phyloP scores from a whole-genome alignment of 129 eudicot genomes.

The Solidago caesia region DNA sequence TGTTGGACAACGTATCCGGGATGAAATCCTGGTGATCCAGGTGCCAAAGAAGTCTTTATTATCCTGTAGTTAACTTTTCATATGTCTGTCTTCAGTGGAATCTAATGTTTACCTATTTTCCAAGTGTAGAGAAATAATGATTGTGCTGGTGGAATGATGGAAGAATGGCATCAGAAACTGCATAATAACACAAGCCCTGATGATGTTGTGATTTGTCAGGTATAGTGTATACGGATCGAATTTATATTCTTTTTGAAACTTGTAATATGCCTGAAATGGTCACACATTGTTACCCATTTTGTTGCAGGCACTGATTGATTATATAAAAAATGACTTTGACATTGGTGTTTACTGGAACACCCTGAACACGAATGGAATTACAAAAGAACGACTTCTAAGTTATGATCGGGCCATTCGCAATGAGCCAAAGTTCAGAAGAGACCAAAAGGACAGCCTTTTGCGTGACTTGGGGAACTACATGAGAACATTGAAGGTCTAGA shows the following conservation, averaged over 20 bases:
- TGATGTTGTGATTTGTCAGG: conserved; percentile 55
- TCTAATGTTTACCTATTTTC: conserved; percentile 17
- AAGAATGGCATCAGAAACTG: conserved; percentile 57
- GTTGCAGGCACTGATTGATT: conserved; percentile 47
- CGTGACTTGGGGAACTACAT: conserved; percentile 41
- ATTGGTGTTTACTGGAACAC: conserved; percentile 52
- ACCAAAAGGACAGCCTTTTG: conserved; percentile 47
- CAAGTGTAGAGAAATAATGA: conserved; percentile 46
- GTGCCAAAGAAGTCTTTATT: conserved; percentile 19
- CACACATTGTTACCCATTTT: neutral
- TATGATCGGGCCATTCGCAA: conserved; percentile 55
- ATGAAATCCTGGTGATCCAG: conserved; percentile 53
- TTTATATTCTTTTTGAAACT: conserved; percentile 1
- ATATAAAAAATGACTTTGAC: conserved; percentile 46
- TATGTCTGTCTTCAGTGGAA: conserved; percentile 1
- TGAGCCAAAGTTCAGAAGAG: conserved; percentile 45
- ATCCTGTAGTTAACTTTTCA: neutral
- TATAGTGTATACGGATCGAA: conserved; percentile 14
- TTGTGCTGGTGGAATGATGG: conserved; percentile 60
- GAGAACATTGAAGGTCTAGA: conserved; percentile 44
- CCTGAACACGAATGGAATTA: conserved; percentile 42
- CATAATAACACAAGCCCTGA: conserved; percentile 63
- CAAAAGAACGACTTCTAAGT: conserved; percentile 52
- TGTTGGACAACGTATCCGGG: conserved; percentile 54
- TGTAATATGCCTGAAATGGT: conserved; percentile 12